These are phyloP conservation scores for Parietichytrium sp. DNA, from an alignment of 108 stramenopile species.

Conservation along the genomic window DNA sequence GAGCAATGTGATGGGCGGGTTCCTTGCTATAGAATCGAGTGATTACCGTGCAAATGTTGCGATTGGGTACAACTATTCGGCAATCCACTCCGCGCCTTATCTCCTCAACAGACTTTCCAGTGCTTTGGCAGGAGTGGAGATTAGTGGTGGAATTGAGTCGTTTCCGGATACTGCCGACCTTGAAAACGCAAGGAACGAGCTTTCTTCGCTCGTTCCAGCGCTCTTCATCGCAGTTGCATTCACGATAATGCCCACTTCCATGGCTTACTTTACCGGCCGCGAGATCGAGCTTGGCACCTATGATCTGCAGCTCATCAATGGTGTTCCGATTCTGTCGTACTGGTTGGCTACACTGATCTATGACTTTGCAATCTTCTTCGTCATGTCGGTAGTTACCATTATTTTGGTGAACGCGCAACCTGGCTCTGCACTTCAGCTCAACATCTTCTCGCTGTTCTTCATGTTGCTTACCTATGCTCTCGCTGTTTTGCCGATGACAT, in stretches of 20 bases:
- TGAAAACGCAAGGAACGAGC: background rate
- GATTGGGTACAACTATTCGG: slow-evolving; percentile 21
- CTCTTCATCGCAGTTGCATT: slow-evolving; percentile 55
- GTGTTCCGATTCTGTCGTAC: slow-evolving; percentile 52
- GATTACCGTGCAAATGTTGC: too few species aligned
- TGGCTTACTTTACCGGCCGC: slow-evolving; percentile 53
- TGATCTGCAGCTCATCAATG: slow-evolving; percentile 57
- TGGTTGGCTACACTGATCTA: slow-evolving; percentile 55
- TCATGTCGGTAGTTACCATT: slow-evolving; percentile 49
- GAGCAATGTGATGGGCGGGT: too few species aligned
- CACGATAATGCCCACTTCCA: slow-evolving; percentile 56
- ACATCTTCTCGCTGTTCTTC: too few species aligned
- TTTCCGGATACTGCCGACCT: background rate
- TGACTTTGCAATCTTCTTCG: slow-evolving; percentile 49
- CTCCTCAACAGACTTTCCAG: too few species aligned
- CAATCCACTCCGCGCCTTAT: slow-evolving; percentile 35
- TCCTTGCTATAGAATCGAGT: too few species aligned
- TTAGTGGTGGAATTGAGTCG: too few species aligned
- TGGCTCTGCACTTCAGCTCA: too few species aligned
- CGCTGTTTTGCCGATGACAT: too few species aligned
- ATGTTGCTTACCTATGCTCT: too few species aligned
- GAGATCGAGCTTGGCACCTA: slow-evolving; percentile 48
- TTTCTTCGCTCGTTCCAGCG: slow-evolving; percentile 43
- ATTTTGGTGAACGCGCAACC: slow-evolving; percentile 40
- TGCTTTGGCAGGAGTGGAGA: too few species aligned